Conservation (phyloP, 1,284 basidiomycete genomes). For the Thecaphora frezii region DNA sequence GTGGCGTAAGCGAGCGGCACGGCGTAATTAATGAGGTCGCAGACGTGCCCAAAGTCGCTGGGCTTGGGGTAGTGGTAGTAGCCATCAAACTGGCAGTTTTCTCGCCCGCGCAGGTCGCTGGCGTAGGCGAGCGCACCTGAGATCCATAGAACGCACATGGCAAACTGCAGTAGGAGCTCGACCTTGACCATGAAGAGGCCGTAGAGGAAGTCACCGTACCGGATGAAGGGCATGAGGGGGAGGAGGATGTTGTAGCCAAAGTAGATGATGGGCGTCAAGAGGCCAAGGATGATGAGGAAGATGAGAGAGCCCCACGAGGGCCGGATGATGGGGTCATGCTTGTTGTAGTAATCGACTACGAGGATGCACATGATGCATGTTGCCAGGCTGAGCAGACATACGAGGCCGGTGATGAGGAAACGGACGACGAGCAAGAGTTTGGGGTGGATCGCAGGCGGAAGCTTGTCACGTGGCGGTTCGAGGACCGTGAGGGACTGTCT, state of each 20-base stretch:
- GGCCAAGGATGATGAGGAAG: constrained; percentile 59
- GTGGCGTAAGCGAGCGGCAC: constrained; percentile 58
- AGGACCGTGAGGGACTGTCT: constrained; percentile 46
- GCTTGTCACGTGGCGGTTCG: constrained; percentile 23
- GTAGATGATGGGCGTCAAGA: constrained; percentile 57
- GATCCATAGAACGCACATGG: constrained; percentile 58
- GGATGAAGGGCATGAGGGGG: constrained; percentile 55
- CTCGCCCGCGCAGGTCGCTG: constrained; percentile 55
- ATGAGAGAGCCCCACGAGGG: constrained; percentile 60
- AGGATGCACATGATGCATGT: constrained; percentile 53
- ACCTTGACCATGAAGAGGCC: constrained; percentile 56
- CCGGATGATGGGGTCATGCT: constrained; percentile 56
- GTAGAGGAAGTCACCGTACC: constrained; percentile 56
- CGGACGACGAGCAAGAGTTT: constrained; percentile 50
- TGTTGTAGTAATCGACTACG: constrained; percentile 58
- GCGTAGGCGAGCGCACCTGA: constrained; percentile 59
- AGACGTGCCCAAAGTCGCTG: constrained; percentile 55
- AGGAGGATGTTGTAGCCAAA: constrained; percentile 59
- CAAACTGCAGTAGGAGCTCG: constrained; percentile 58
- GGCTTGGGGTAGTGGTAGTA: constrained; percentile 60
- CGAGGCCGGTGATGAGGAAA: constrained; percentile 50
- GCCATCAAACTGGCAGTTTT: constrained; percentile 60
- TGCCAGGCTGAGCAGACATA: constrained; percentile 49
- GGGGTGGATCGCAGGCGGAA: constrained; percentile 46
- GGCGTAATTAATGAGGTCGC: constrained; percentile 58